These are phyloP conservation scores for Boechera retrofracta DNA, from an alignment of 345 rosid genomes.

Conservation along the genomic window DNA sequence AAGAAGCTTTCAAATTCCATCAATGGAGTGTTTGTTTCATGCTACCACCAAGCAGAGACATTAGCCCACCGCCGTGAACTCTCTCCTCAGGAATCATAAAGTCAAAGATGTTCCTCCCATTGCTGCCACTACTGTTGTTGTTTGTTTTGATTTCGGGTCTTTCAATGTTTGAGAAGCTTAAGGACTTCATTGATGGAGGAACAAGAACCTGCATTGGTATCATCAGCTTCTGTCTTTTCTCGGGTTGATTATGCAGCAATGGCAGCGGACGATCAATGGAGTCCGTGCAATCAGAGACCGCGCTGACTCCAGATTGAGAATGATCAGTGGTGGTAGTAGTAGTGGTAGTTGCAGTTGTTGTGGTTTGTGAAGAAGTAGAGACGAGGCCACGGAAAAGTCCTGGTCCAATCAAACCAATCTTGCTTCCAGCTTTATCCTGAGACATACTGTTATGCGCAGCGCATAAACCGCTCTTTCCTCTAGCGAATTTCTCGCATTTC, in stretches of 20 bases:
- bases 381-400: slow-evolving; percentile 94
- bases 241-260: slow-evolving; percentile 3
- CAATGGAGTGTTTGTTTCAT: slow-evolving; percentile 62
- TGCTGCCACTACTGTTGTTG: slow-evolving; percentile 36
- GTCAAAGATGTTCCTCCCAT: slow-evolving; percentile 49
- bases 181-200: slow-evolving; percentile 85
- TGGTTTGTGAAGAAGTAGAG: slow-evolving; percentile 58
- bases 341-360: slow-evolving; percentile 44
- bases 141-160: slow-evolving; percentile 52
- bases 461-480: slow-evolving; percentile 94
- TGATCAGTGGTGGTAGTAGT: slow-evolving; percentile 49
- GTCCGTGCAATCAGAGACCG: slow-evolving; percentile 66
- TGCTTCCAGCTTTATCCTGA: slow-evolving; percentile 54
- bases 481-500: slow-evolving; percentile 90
- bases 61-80: slow-evolving; percentile 93
- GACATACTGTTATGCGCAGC: slow-evolving; percentile 88
- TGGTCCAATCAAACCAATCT: slow-evolving; percentile 67
- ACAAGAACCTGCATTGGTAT: slow-evolving; percentile 90
- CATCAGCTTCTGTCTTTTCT: slow-evolving; percentile 61
- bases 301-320: slow-evolving; percentile 67
- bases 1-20: slow-evolving; percentile 56
- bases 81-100: slow-evolving; percentile 87
- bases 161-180: slow-evolving; percentile 44
- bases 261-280: slow-evolving; percentile 53
- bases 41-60: slow-evolving; percentile 83